Conservation (phyloP, 352 stramenopile genomes). For the Phytophthora palmivora region DNA sequence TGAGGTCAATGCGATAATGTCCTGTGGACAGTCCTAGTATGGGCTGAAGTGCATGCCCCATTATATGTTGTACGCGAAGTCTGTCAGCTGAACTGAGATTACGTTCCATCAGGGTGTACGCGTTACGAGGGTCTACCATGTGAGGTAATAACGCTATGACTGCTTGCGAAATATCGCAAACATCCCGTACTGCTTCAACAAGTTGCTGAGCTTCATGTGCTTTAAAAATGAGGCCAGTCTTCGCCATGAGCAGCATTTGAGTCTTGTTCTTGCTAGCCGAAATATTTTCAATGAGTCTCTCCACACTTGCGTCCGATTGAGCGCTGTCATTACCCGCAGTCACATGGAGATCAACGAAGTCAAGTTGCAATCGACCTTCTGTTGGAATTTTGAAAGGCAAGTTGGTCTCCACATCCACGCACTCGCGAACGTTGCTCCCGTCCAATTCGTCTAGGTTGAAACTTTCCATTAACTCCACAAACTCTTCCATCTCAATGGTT, state of each 20-base stretch:
- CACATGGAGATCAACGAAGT: slow-evolving; percentile 84
- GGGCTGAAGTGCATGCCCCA: slow-evolving; percentile 63
- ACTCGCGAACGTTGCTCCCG: slow-evolving; percentile 53
- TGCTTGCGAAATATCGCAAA: slow-evolving; percentile 68
- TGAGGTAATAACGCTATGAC: slow-evolving; percentile 73
- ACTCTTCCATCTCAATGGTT: slow-evolving; percentile 81
- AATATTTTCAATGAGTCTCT: slow-evolving; percentile 83
- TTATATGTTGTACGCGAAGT: slow-evolving; percentile 71
- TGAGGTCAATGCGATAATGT: slow-evolving; percentile 76
- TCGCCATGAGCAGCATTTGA: slow-evolving; percentile 84
- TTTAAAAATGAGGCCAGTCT: slow-evolving; percentile 76
- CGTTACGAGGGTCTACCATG: slow-evolving; percentile 75
- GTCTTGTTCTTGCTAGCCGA: slow-evolving; percentile 77
- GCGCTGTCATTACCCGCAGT: slow-evolving; percentile 70
- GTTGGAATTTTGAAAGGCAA: slow-evolving; percentile 66
- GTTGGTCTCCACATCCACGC: slow-evolving; percentile 72
- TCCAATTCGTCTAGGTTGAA: slow-evolving; percentile 59
- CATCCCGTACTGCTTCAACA: slow-evolving; percentile 68
- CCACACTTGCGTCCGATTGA: slow-evolving; percentile 69
- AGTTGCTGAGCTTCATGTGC: slow-evolving; percentile 71
- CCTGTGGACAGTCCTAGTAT: slow-evolving; percentile 69
- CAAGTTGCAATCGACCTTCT: slow-evolving; percentile 62
- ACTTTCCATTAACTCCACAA: slow-evolving; percentile 78
- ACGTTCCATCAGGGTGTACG: slow-evolving; percentile 65
- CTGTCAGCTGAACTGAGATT: slow-evolving; percentile 61